Conservation (phyloP, 805 yeast genomes). For the Saccharomycopsis javanensis region DNA sequence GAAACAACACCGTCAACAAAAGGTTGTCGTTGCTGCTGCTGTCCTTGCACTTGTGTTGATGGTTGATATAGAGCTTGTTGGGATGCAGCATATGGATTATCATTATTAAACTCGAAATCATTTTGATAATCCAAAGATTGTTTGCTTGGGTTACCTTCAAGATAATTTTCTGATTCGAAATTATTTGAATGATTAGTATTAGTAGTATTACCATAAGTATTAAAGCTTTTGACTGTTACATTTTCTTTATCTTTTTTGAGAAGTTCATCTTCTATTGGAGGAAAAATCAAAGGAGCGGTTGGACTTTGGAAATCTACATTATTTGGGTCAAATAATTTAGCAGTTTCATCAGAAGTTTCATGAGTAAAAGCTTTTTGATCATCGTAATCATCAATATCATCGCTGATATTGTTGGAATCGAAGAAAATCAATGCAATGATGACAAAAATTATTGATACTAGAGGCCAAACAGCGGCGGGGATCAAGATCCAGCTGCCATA, state of each 20-base stretch:
- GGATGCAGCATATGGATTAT: background rate
- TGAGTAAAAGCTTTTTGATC: constrained; percentile 12
- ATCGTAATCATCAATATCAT: constrained; percentile 17
- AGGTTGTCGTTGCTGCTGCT: background rate
- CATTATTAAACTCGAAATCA: background rate
- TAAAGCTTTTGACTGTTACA: background rate
- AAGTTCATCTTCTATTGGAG: background rate
- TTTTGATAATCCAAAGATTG: background rate
- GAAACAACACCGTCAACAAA: background rate
- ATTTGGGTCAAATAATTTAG: background rate
- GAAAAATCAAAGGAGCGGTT: background rate
- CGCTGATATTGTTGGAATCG: constrained; percentile 11
- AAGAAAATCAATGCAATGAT: constrained; percentile 29
- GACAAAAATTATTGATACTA: constrained; percentile 42
- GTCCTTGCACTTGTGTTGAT: background rate
- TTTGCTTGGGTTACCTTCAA: background rate
- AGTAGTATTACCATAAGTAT: background rate
- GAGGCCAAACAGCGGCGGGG: constrained; percentile 51
- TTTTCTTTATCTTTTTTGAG: background rate
- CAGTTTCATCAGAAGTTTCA: background rate
- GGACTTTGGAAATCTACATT: background rate
- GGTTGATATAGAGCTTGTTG: background rate
- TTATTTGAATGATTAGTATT: background rate
- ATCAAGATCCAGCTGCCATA: constrained; percentile 72
- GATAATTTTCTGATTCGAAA: background rate